A percentile compares a stretch with the other conserved stretches of the same genome.
phyloP scores from a whole-genome alignment of 2,329 filamentous ascomycete genomes.

The Chaetomium sp. region DNA sequence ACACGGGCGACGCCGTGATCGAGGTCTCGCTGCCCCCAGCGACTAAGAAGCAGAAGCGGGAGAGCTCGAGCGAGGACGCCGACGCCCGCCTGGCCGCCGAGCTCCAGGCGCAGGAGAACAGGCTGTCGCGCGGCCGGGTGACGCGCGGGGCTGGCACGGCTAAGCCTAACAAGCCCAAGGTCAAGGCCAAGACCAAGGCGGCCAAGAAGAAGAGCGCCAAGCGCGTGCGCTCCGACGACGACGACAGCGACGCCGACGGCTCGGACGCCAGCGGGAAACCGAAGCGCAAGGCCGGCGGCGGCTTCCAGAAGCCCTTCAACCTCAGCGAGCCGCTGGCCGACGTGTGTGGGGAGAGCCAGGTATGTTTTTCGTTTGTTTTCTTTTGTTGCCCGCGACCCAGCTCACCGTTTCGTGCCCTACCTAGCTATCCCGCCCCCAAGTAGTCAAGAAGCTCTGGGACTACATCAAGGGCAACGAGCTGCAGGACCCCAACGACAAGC shows the following conservation, averaged over 20 bases:
- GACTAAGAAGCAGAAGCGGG: conserved; percentile 69
- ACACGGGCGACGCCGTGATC: conserved; percentile 47
- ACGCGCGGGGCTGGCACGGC: conserved; percentile 72
- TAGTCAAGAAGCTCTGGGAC: conserved; percentile 94
- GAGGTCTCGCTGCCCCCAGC: conserved; percentile 52
- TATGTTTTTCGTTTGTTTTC: conserved; percentile 43
- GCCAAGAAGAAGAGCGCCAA: conserved; percentile 73
- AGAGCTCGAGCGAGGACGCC: conserved; percentile 64
- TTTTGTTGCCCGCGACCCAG: neutral
- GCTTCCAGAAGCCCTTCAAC: conserved; percentile 86
- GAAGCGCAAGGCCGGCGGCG: conserved; percentile 84
- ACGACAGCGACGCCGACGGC: conserved; percentile 76
- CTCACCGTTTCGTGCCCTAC: neutral
- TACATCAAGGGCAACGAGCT: conserved; percentile 88
- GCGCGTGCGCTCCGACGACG: conserved; percentile 74
- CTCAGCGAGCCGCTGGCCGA: conserved; percentile 71
- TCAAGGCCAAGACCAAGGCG: conserved; percentile 59
- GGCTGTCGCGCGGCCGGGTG: conserved; percentile 63
- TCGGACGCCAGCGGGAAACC: conserved; percentile 60
- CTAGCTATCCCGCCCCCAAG: conserved; percentile 88
- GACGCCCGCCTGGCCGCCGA: conserved; percentile 86
- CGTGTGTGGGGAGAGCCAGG: conserved; percentile 69
- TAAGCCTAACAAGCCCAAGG: conserved; percentile 62
- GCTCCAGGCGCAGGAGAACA: conserved; percentile 91
- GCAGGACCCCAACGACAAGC: conserved; percentile 88